Evolutionary conservation across 306 rosid species (phyloP).

Genomic region (Pyrus betulifolia): DNA sequence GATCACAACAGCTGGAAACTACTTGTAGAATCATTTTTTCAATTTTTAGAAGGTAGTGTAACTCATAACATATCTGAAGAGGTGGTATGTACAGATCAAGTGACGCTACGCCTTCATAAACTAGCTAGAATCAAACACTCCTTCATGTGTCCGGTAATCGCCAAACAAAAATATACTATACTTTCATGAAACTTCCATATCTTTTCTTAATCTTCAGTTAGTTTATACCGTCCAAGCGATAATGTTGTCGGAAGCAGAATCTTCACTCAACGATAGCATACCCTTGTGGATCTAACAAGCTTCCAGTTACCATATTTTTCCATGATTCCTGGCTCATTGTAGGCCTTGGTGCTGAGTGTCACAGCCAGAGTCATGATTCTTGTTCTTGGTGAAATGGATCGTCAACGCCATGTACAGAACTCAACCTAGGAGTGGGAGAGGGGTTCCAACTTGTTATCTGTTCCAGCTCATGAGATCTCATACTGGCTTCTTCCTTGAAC

Average conservation of each 20-base stretch:
- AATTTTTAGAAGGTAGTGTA: background rate
- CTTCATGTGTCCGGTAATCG: background rate
- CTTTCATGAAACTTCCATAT: background rate
- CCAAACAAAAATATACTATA: background rate
- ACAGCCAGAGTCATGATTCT: constrained; percentile 47
- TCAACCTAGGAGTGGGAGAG: constrained; percentile 83
- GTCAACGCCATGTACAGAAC: constrained; percentile 70
- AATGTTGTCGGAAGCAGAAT: background rate
- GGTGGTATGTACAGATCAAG: background rate
- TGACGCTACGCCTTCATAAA: background rate
- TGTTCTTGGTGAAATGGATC: constrained; percentile 92
- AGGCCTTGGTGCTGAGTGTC: constrained; percentile 20
- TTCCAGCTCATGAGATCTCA: constrained; percentile 54
- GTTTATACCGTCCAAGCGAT: background rate
- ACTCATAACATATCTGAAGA: background rate
- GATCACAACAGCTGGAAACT: no score
- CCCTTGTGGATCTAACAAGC: background rate
- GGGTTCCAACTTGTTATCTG: constrained; percentile 62
- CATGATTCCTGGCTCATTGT: background rate
- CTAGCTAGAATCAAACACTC: background rate
- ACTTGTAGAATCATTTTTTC: background rate
- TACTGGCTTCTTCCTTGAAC: constrained; percentile 59
- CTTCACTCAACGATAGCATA: background rate
- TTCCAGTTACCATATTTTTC: background rate
- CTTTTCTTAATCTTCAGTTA: background rate